Base-by-base conservation (phyloP, 2,329 filamentous ascomycete species). In the Chaetomiaceae sp. region DNA sequence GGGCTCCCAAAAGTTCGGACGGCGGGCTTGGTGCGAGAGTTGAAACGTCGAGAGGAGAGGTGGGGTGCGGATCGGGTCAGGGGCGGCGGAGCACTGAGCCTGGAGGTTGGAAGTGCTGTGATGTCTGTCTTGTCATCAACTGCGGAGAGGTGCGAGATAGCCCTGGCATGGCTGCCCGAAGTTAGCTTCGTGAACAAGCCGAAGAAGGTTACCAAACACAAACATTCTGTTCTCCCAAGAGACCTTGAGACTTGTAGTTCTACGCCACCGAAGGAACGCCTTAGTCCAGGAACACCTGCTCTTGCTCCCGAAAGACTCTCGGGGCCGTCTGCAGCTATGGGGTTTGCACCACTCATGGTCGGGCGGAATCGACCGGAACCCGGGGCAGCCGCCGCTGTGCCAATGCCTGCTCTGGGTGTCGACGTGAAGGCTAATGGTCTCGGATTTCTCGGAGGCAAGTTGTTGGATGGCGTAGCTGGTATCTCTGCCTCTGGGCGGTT, bases 391-490 rank as follows among this genome's bases (percentile, higher is more conserved):
- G 36, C 14, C 20, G 46, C n/a, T 23, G 44, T 40, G 12, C 44
- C 51, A 37, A 53, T 19, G 1, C 51, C 53, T 8, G 34, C 43
- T 23, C 51, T 47, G 3, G 58, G 44, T 8, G 53, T 51, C 4
- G 53, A 43, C 12, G 40, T 4, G 4, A 50, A 47, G n/a, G 20
- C 34, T 4, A 34, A 40, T 0, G 51, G 42, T 14, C 44, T 38
- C 17, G 49, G 33, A 22, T 51, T 36, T 14, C 45, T 34, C 37
- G 51, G 14, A 6, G 31, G 29, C 7, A 51, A 20, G 44, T 47
- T 47, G 23, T 29, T 55, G 31, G 47, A 42, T 29, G 54, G 54
- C 7, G 51, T 57, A 5, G 23, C 51, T 6, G 54, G 54, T 25
- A 57, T 22, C 4, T 44, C 47, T 49, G 37, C 22, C 31, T 5